These are phyloP conservation scores for Gossypium aridum DNA, from an alignment of 441 rosid genomes.

Conservation along the genomic window DNA sequence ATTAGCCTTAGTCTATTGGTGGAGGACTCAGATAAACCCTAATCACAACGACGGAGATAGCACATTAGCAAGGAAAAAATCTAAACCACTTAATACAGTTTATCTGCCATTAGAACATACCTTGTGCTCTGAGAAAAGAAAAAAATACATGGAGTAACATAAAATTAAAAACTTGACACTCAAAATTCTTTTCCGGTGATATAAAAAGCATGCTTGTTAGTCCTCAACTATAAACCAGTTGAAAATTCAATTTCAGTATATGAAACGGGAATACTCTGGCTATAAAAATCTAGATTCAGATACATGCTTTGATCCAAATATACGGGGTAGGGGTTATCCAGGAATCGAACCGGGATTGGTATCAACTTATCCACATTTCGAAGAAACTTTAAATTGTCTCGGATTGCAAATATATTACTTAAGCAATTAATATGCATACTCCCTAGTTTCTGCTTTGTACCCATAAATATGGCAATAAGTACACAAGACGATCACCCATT, in stretches of 20 bases:
- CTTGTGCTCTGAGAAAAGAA: not conserved
- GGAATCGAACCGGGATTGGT: too few relatives aligned
- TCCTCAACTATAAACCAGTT: not conserved
- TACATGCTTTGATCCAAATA: not conserved
- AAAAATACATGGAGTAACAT: not conserved
- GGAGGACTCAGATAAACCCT: slow-evolving; percentile 44
- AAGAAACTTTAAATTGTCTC: not conserved
- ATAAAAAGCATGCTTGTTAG: not conserved
- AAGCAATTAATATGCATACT: not conserved
- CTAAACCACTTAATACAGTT: not conserved
- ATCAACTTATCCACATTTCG: not conserved
- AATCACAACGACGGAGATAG: not conserved
- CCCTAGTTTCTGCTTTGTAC: not conserved
- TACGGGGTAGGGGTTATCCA: too few relatives aligned
- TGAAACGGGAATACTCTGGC: not conserved
- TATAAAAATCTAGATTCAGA: not conserved
- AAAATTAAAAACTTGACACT: not conserved
- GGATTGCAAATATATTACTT: not conserved
- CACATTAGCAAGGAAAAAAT: not conserved
- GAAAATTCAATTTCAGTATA: not conserved
- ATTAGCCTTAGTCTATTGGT: slow-evolving; percentile 21
- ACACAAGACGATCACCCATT: not conserved
- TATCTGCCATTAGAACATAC: not conserved
- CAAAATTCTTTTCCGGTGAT: not conserved
- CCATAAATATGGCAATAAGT: not conserved